phyloP scores from a whole-genome alignment of 345 rosid genomes.

The Ceriops decandra region DNA sequence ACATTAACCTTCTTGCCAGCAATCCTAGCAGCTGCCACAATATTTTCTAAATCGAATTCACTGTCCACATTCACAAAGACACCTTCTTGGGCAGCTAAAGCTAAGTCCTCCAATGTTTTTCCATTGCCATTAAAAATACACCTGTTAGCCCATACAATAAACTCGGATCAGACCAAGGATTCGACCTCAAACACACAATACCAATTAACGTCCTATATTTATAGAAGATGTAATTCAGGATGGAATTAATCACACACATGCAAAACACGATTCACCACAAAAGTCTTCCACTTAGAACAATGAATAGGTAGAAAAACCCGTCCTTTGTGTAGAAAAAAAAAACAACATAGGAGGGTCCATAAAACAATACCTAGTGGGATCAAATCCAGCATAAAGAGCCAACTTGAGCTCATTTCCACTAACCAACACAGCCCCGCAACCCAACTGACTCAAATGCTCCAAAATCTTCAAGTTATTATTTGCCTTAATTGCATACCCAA shows the following conservation, averaged over 20 bases:
- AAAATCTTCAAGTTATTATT: slow-evolving; percentile 87
- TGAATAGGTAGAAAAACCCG: neutral
- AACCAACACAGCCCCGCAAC: slow-evolving; percentile 92
- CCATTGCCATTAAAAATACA: slow-evolving; percentile 97
- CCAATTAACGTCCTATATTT: neutral
- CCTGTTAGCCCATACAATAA: slow-evolving; percentile 35
- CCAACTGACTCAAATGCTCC: slow-evolving; percentile 86
- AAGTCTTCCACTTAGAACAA: neutral
- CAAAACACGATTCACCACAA: neutral
- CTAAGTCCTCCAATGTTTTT: slow-evolving; percentile 86
- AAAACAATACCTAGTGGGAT: slow-evolving; percentile 65
- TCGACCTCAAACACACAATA: neutral
- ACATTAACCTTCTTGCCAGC: slow-evolving; percentile 89
- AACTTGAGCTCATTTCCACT: slow-evolving; percentile 94
- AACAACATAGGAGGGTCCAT: neutral
- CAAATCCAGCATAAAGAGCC: slow-evolving; percentile 85
- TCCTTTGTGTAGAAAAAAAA: neutral
- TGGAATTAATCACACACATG: neutral
- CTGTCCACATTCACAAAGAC: slow-evolving; percentile 95
- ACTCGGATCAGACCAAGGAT: slow-evolving; percentile 4
- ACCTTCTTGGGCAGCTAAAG: slow-evolving; percentile 85
- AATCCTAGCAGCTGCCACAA: slow-evolving; percentile 76
- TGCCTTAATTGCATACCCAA: slow-evolving; percentile 92
- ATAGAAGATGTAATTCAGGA: neutral
- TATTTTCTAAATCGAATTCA: slow-evolving; percentile 88